phyloP scores from a whole-genome alignment of 352 stramenopile species.

The Phytophthora niederhauseri region DNA sequence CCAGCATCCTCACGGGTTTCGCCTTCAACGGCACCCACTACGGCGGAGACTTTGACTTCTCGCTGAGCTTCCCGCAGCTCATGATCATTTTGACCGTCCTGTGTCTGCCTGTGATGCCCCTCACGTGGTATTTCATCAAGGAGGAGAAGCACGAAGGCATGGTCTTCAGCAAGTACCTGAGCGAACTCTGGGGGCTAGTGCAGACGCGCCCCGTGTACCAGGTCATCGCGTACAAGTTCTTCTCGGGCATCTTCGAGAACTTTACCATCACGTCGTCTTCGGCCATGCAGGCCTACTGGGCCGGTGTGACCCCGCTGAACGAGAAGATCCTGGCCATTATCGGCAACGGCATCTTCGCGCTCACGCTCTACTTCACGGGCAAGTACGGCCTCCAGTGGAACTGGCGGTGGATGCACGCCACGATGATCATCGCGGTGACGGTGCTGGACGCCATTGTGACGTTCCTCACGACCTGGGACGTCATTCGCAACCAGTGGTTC shows the following conservation, averaged over 20 bases:
- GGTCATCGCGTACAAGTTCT: constrained; percentile 55
- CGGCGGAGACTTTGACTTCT: constrained; percentile 51
- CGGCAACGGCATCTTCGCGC: constrained; percentile 31
- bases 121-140: constrained; percentile 54
- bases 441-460: constrained; percentile 36
- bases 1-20: constrained; percentile 46
- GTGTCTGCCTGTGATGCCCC: constrained; percentile 45
- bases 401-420: constrained; percentile 43
- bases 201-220: constrained; percentile 54
- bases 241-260: constrained; percentile 45
- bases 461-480: constrained; percentile 43
- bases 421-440: constrained; percentile 34
- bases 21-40: constrained; percentile 52
- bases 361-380: constrained; percentile 36
- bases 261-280: constrained; percentile 41
- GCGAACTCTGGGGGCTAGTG: constrained; percentile 42
- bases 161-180: constrained; percentile 45
- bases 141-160: constrained; percentile 46
- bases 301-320: constrained; percentile 37
- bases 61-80: constrained; percentile 40
- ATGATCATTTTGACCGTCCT: constrained; percentile 43
- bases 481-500: constrained; percentile 58
- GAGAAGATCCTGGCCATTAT: constrained; percentile 40
- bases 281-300: constrained; percentile 47
- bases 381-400: constrained; percentile 50